Evolutionary conservation across 352 stramenopile genomes (phyloP), one percentile per base, ranked within the genome.

Genomic region (Phytopythium oedochilum): DNA sequence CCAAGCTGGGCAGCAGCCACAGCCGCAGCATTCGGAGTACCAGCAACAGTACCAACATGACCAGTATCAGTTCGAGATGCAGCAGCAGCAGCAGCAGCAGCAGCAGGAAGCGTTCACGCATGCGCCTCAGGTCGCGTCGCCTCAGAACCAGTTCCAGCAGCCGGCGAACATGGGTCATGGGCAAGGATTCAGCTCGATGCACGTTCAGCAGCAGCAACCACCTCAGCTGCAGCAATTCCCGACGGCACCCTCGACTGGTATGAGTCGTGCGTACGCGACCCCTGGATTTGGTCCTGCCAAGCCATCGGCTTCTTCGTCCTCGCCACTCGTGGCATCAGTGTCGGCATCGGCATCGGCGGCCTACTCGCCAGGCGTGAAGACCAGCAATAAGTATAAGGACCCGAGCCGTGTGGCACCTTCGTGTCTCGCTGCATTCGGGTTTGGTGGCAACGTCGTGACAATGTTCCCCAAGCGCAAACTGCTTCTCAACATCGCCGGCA

Each of bases 401-500:
- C 86, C 86, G 18, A 89, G 72, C 18, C 72, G 88, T 36, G 68
- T 81, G 8, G 76, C 83, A 6, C 81, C 83, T 15, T 92, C 80
- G 9, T 93, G 83, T 46, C 61, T 96, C 14, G 72, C 69, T 2
- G 85, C 84, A 9, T 94, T 96, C 57, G 86, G 86, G 26, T 96
- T 96, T 68, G 86, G 86, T 64, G 86, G 86, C 12, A 96, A 91
- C 48, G 68, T 94, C n/a, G 85, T 88, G 47, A 92, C 80, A 8
- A 96, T 96, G 86, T 91, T 94, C 63, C 86, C 86, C 0, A 92
- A 91, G 60, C 75, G 82, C 50, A 94, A 96, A 52, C 49, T 94
- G 55, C 81, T 81, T 5, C 54, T 93, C 23, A 92, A 88, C 51
- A 79, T 75, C 49, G 70, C 73, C 18, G 72, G 70, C 52, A 80